Evolutionary conservation across 768 basidiomycete genomes (phyloP).

Genomic region (Podaxis pistillaris): DNA sequence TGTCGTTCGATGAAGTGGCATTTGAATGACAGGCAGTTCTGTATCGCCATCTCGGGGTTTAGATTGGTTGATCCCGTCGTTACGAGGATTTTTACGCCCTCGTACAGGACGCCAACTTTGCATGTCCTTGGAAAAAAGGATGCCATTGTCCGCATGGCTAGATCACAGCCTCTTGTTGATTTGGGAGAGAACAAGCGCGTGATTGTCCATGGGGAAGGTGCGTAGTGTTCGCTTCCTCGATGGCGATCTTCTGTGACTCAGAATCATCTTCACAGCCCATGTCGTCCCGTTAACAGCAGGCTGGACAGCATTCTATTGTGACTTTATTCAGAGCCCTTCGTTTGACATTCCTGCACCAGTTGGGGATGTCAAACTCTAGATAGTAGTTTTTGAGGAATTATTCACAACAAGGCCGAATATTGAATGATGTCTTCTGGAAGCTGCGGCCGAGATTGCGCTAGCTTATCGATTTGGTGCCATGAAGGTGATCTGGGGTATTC

Average conservation of each 20-base stretch:
- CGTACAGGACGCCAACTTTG: conserved; percentile 68
- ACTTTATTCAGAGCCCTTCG: conserved; percentile 57
- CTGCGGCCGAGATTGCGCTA: not conserved
- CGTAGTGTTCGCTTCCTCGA: conserved; percentile 20
- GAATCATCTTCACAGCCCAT: conserved; percentile 51
- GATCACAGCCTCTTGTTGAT: conserved; percentile 55
- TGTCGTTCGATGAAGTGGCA: not conserved
- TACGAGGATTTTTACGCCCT: conserved; percentile 45
- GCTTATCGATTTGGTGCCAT: conserved; percentile 12
- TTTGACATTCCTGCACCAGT: conserved; percentile 17
- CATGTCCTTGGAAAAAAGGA: conserved; percentile 80
- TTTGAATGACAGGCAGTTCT: conserved; percentile 53
- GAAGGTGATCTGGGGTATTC: not conserved
- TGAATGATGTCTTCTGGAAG: not conserved
- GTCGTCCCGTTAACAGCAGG: conserved; percentile 76
- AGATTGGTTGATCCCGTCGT: conserved; percentile 47
- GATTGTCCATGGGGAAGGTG: conserved; percentile 80
- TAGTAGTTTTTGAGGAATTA: not conserved
- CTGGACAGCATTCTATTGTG: conserved; percentile 75
- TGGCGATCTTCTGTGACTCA: not conserved
- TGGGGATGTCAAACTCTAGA: not conserved
- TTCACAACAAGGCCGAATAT: not conserved
- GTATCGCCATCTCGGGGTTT: conserved; percentile 76
- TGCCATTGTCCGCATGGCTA: conserved; percentile 69
- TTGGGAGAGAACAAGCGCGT: conserved; percentile 58